phyloP scores from a whole-genome alignment of 495 filamentous ascomycete species.

The Tuber brumale region DNA sequence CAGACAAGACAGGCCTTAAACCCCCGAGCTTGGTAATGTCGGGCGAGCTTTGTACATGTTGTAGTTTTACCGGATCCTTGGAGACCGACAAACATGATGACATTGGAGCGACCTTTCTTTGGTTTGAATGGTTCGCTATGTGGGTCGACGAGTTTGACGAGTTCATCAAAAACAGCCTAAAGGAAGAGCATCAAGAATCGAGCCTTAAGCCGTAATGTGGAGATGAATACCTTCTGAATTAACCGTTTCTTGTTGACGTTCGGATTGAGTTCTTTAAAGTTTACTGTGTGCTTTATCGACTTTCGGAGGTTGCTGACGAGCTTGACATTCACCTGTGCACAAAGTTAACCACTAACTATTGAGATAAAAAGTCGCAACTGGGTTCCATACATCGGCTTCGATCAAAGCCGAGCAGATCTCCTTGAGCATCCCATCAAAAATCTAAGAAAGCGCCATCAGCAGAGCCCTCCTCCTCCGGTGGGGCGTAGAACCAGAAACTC shows the following conservation, averaged over 20 bases:
- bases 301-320: conserved; percentile 90
- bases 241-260: conserved; percentile 94
- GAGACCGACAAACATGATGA: conserved; percentile 98
- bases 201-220: neutral
- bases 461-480: conserved; percentile 11
- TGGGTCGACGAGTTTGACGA: conserved; percentile 90
- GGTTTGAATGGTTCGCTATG: conserved; percentile 94
- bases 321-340: conserved; percentile 67
- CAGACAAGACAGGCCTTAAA: conserved; percentile 94
- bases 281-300: conserved; percentile 82
- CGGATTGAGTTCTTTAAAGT: conserved; percentile 82
- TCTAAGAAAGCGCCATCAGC: conserved; percentile 50
- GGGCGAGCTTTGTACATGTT: conserved; percentile 92
- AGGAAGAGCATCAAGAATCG: conserved; percentile 17
- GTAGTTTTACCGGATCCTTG: conserved; percentile 98
- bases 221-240: conserved; percentile 65
- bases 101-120: conserved; percentile 89
- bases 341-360: conserved; percentile 7
- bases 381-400: conserved; percentile 63
- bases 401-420: conserved; percentile 90
- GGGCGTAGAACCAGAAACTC: conserved; percentile 20
- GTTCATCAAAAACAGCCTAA: conserved; percentile 86
- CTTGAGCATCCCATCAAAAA: conserved; percentile 96
- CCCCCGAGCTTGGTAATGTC: conserved; percentile 88
- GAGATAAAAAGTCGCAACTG: neutral